Percentiles rank a stretch among this genome's conserved stretches.
Evolutionary conservation across 2,329 filamentous ascomycete species (phyloP).

Genomic region (Pleomassaria siparia): DNA sequence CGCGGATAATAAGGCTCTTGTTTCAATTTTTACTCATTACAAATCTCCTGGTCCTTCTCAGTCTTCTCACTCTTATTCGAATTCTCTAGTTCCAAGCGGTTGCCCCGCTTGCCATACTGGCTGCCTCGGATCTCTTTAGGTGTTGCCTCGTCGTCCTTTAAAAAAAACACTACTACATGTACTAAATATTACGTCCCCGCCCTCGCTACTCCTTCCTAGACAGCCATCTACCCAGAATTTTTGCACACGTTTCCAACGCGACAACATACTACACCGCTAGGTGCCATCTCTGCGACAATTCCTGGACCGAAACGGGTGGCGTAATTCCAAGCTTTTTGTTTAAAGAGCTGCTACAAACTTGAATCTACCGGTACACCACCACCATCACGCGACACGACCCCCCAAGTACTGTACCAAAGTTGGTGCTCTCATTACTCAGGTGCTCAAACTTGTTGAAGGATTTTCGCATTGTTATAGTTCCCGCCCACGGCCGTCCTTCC

Average conservation of each 20-base stretch:
- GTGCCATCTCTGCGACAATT: neutral
- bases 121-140: constrained; percentile 4
- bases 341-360: neutral
- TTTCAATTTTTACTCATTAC: constrained; percentile 13
- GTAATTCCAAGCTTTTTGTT: constrained; percentile 6
- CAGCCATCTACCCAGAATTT: constrained; percentile 3
- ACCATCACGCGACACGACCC: constrained; percentile 11
- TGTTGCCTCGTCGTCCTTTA: neutral
- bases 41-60: too few species aligned
- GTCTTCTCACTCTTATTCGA: too few species aligned
- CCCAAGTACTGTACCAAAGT: neutral
- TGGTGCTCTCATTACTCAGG: neutral
- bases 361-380: constrained; percentile 9
- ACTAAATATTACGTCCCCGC: constrained; percentile 3
- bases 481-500: too few species aligned
- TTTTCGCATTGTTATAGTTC: neutral
- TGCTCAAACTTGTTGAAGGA: neutral
- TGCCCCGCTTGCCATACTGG: constrained; percentile 1
- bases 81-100: too few species aligned
- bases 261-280: neutral
- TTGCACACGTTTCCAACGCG: neutral
- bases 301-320: constrained; percentile 1
- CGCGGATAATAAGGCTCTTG: constrained; percentile 15
- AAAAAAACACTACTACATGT: too few species aligned
- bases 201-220: constrained; percentile 5